Evolutionary conservation across 768 basidiomycete species (phyloP).

Genomic region (Chalciporus piperatus): DNA sequence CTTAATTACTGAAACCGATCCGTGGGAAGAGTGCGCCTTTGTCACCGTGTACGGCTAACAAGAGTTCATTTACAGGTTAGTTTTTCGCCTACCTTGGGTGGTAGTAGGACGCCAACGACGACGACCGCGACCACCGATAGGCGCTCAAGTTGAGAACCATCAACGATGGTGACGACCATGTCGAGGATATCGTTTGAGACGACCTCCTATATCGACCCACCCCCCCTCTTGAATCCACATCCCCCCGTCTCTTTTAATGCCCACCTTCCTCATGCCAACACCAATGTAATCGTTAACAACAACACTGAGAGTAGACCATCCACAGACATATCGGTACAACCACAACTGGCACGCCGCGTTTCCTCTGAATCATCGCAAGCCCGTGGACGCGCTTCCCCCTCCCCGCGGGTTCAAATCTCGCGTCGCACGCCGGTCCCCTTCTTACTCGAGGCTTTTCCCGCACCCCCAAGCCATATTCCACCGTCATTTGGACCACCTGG

Average conservation of each 20-base stretch:
- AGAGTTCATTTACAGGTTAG: constrained; percentile 16
- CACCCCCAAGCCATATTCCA: constrained; percentile 33
- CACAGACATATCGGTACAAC: not conserved
- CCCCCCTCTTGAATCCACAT: constrained; percentile 8
- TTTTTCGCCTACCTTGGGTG: constrained; percentile 20
- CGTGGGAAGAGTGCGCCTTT: constrained; percentile 24
- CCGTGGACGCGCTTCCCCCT: constrained; percentile 24
- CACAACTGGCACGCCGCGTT: constrained; percentile 15
- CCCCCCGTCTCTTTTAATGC: not conserved
- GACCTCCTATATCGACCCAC: constrained; percentile 7
- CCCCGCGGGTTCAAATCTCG: constrained; percentile 18
- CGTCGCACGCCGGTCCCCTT: constrained; percentile 33
- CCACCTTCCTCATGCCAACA: constrained; percentile 13
- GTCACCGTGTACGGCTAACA: constrained; percentile 10
- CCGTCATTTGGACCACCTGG: constrained; percentile 23
- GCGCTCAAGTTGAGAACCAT: too few relatives aligned
- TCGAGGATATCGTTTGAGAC: constrained; percentile 19
- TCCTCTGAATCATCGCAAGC: constrained; percentile 26
- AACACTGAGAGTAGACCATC: not conserved
- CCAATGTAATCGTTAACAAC: not conserved
- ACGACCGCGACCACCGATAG: not conserved
- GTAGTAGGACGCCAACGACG: constrained; percentile 15
- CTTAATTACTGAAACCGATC: not conserved
- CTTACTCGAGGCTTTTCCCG: constrained; percentile 38
- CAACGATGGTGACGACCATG: constrained; percentile 17